phyloP scores from a whole-genome alignment of 495 filamentous ascomycete species.

The Aspergillus campestris region DNA sequence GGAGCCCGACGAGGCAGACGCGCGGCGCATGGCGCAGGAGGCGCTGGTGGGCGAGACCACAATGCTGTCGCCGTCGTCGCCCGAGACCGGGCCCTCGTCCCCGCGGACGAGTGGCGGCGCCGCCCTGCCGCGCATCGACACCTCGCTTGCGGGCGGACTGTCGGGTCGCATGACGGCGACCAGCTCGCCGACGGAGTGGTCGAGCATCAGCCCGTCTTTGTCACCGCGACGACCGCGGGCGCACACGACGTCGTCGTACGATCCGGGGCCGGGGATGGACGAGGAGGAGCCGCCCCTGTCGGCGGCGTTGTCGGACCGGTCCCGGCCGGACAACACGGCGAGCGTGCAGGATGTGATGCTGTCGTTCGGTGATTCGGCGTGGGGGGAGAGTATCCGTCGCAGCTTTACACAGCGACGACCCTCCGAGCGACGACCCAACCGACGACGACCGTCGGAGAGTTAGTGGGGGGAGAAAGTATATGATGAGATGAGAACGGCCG shows the following conservation, averaged over 20 bases:
- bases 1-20: conserved; percentile 17
- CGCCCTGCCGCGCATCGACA: conserved; percentile 34
- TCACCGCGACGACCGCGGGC: conserved; percentile 26
- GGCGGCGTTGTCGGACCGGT: conserved; percentile 13
- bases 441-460: neutral
- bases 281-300: conserved; percentile 5
- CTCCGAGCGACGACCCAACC: conserved; percentile 2
- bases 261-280: conserved; percentile 14
- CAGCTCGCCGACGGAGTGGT: conserved; percentile 37
- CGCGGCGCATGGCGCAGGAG: conserved; percentile 3
- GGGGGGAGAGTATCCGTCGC: conserved; percentile 84
- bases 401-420: conserved; percentile 69
- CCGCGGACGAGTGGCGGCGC: neutral
- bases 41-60: conserved; percentile 5
- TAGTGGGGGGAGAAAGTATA: neutral
- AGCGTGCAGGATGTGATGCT: conserved; percentile 72
- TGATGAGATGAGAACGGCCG: conserved; percentile 3
- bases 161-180: conserved; percentile 20
- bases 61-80: conserved; percentile 34
- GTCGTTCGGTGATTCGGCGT: conserved; percentile 76
- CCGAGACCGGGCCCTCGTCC: conserved; percentile 20
- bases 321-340: conserved; percentile 54
- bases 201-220: conserved; percentile 35
- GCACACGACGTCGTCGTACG: conserved; percentile 21
- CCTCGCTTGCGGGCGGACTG: conserved; percentile 25